Evolutionary conservation across 768 basidiomycete genomes (phyloP).

Genomic region (Gymnopilus junonius): DNA sequence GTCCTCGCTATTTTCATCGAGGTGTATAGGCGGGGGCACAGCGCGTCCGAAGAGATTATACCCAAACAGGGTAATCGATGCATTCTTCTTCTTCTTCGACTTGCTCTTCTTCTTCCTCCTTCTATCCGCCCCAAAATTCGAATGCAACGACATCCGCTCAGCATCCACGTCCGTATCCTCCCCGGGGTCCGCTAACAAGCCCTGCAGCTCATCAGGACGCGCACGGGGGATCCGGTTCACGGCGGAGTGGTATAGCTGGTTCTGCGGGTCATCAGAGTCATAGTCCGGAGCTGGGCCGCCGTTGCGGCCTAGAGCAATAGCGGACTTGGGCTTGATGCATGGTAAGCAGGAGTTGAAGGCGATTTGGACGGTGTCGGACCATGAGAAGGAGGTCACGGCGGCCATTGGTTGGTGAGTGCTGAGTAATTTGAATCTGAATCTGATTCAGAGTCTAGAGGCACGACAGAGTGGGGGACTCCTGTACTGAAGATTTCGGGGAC

Average conservation of each 20-base stretch:
- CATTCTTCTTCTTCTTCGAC: slow-evolving; percentile 31
- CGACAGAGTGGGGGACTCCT: too few relatives aligned
- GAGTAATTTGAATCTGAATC: too few relatives aligned
- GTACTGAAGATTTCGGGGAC: too few relatives aligned
- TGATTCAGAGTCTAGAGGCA: too few relatives aligned
- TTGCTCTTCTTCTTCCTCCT: slow-evolving; percentile 27
- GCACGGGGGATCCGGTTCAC: slow-evolving; percentile 40
- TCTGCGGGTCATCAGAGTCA: slow-evolving; percentile 16
- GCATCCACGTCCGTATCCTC: slow-evolving; percentile 54
- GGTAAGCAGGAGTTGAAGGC: slow-evolving; percentile 63
- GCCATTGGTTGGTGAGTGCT: slow-evolving; percentile 34
- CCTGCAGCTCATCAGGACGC: slow-evolving; percentile 43
- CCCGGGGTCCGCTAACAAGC: slow-evolving; percentile 38
- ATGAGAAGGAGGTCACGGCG: slow-evolving; percentile 47
- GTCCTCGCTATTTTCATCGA: slow-evolving; percentile 58
- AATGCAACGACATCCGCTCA: slow-evolving; percentile 69
- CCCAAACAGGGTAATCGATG: slow-evolving; percentile 71
- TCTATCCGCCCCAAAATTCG: slow-evolving; percentile 54
- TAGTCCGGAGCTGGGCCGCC: neutral
- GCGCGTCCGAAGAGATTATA: slow-evolving; percentile 65
- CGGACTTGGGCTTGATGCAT: slow-evolving; percentile 46
- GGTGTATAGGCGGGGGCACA: slow-evolving; percentile 48
- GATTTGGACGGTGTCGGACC: slow-evolving; percentile 63
- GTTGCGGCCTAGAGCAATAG: slow-evolving; percentile 8
- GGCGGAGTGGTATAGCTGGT: slow-evolving; percentile 31